phyloP scores from a whole-genome alignment of 495 filamentous ascomycete species.

The Aspergillus asperescens region DNA sequence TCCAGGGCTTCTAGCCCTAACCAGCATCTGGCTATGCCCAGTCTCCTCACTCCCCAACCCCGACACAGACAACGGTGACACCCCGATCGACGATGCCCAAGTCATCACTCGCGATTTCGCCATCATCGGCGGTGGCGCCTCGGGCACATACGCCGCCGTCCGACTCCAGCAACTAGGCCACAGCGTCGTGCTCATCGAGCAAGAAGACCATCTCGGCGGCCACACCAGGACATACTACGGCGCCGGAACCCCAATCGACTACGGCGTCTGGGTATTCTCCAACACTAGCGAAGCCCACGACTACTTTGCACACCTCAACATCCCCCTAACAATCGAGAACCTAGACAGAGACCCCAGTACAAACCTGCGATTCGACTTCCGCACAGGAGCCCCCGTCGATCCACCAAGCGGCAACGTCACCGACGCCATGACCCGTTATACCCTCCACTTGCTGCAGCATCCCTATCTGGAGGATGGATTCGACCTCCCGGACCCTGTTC shows the following conservation, averaged over 20 bases:
- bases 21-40: not conserved
- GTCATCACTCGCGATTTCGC: constrained; percentile 30
- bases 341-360: constrained; percentile 17
- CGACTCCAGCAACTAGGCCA: constrained; percentile 34
- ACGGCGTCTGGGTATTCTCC: constrained; percentile 34
- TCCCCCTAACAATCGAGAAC: constrained; percentile 14
- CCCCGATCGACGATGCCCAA: not conserved
- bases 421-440: constrained; percentile 17
- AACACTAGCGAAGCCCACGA: constrained; percentile 28
- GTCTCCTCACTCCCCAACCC: not conserved
- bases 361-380: constrained; percentile 26
- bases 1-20: not conserved
- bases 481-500: constrained; percentile 41
- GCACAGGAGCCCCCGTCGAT: constrained; percentile 27
- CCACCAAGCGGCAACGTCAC: not conserved
- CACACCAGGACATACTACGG: constrained; percentile 41
- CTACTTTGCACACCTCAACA: constrained; percentile 30
- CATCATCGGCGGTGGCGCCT: constrained; percentile 45
- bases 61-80: not conserved
- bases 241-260: constrained; percentile 31
- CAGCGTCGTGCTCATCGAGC: constrained; percentile 43
- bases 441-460: constrained; percentile 29
- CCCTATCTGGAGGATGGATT: constrained; percentile 37
- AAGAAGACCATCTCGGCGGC: constrained; percentile 35
- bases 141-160: constrained; percentile 45